Evolutionary conservation across 2,329 filamentous ascomycete genomes (phyloP).

Genomic region (Fusarium globosum): DNA sequence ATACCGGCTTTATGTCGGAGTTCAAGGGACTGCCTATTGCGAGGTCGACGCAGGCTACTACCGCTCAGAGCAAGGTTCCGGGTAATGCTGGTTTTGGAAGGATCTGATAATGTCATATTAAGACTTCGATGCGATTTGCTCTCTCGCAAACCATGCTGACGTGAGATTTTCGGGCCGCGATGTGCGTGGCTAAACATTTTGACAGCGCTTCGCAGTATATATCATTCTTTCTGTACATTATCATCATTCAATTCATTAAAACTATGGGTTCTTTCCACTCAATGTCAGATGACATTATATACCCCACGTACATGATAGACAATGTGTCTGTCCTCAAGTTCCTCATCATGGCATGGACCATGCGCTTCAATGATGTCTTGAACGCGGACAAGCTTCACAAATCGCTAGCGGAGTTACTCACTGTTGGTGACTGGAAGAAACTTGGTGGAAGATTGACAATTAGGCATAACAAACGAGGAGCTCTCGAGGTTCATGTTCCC

Average conservation of each 20-base stretch:
- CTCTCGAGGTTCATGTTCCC: neutral
- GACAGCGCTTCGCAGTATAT: neutral
- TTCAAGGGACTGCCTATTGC: slow-evolving; percentile 20
- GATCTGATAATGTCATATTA: neutral
- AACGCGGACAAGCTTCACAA: neutral
- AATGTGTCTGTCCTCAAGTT: neutral
- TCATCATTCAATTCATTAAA: neutral
- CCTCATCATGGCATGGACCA: neutral
- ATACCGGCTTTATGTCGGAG: slow-evolving; percentile 32
- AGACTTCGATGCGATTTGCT: neutral
- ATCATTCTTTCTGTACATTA: neutral
- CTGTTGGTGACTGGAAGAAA: neutral
- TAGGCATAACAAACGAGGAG: neutral
- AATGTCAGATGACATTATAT: accelerated
- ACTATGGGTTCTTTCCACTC: accelerated
- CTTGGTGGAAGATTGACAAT: neutral
- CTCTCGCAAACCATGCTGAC: neutral
- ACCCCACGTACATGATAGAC: neutral
- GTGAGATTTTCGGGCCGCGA: neutral
- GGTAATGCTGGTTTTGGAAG: slow-evolving; percentile 9
- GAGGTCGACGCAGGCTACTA: slow-evolving; percentile 1
- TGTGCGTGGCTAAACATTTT: neutral
- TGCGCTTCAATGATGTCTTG: neutral
- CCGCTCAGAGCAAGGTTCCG: slow-evolving; percentile 2
- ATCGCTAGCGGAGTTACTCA: neutral